Base-by-base conservation (phyloP, 2,329 filamentous ascomycete genomes). In the Colletotrichum zoysiae region DNA sequence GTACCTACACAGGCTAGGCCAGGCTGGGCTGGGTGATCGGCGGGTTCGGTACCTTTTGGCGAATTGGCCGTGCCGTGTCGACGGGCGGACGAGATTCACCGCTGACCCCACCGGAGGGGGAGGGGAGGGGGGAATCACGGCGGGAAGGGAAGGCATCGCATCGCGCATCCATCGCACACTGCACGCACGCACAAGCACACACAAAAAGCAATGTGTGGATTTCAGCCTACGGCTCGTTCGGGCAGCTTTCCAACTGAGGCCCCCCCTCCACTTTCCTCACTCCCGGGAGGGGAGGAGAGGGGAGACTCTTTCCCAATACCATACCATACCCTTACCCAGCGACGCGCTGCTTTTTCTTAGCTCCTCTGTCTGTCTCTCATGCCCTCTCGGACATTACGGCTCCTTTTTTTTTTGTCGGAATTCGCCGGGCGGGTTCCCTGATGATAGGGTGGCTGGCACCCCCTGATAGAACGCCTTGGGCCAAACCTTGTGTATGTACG, bases 211-310 rank as follows among this genome's bases (percentile, higher is more conserved):
- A 23, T 23, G 8, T 9, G 8, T 12, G 35, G 60, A 82, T 78
- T 84, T 84, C 82, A 84, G 83, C 82, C 82, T 84, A 80, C 83
- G 83, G 83, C 80, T 82, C 79, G 75, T 83, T 85, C 83, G 83
- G 84, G 81, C 78, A 80, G 76, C 77, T 82, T 83, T 79, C 82
- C 80, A 81, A 78, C 57, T 46, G 61, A 60, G n/a, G n/a, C 26
- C 16, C 42, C 26, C 48, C 26, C 50, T 16, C 9, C n/a, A 30
- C n/a, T 40, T 40, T 9, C 3, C 20, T 23, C 46, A 23, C 7
- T 20, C n/a, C 0, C 11, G 30, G 26, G 26, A 30, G 30, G 30
- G 30, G 30, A 3, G 30, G 30, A 3, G 26, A 30, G 30, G 30
- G 30, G 30, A 3, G 30, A 5, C n/a, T 26, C 4, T 6, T 42